Base-by-base conservation (phyloP, 192 early-diverging fungal species). In the Coemansia sp. region DNA sequence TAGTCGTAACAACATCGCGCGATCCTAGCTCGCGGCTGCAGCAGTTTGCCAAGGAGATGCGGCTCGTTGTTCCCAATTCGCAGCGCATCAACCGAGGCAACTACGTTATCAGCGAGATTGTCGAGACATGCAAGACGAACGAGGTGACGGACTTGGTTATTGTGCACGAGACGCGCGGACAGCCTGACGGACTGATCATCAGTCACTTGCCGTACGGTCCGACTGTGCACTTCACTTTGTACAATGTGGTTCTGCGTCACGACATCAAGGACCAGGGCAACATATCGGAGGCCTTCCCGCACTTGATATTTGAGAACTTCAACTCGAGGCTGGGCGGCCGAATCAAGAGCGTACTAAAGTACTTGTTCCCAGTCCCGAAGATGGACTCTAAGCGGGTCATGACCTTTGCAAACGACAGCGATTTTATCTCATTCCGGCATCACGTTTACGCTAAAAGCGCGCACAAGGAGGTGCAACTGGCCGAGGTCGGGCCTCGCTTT, bases 31-130 rank as follows among this genome's bases (percentile, higher is more conserved):
- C 90, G 67, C 90, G 96, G 48, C 86, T 99, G 70, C 89, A 90
- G 73, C 94, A 96, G 82, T 99, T 99, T 82, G 87, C 95, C 70
- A 99, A 99, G 78, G 97, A 99, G 84, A 94, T 99, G 90, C 89
- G 94, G 14, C 87, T 97, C 42, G 85, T 96, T 14, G 91, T 99
- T 63, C 97, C 97, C 51, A 96, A 96, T 79, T 93, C 96, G 51
- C 96, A 98, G 78, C 88, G 95, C 71, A 95, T 99, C 76, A 99
- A 99, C 85, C 91, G 97, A 73, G 97, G 97, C 75, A 91, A 90
- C 77, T 95, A 97, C 75, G 93, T 98, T 27, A 89, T 97, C 72
- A 91, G 94, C 72, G 95, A 99, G 61, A 90, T 99, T 64, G 94
- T 96, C 17, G 95, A 98, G 69, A 95, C 96, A 4, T 99, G 97